Evolutionary conservation across 352 stramenopile genomes (phyloP).

Genomic region (Pythium biforme): DNA sequence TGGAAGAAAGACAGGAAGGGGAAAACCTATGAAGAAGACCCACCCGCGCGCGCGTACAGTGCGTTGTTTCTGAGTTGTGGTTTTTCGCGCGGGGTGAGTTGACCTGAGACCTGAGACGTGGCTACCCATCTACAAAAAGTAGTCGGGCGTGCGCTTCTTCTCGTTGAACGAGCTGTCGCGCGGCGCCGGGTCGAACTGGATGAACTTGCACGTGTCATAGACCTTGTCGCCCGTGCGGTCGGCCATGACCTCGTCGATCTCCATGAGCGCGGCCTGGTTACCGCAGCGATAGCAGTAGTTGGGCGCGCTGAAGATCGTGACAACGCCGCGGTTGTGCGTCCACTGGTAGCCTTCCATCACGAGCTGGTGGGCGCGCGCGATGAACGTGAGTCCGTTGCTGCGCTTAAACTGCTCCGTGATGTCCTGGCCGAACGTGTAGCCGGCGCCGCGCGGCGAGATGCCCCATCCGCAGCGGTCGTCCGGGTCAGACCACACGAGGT

Average conservation of each 20-base stretch:
- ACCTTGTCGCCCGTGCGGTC: constrained; percentile 88
- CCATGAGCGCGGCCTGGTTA: constrained; percentile 95
- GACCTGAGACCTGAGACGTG: not conserved
- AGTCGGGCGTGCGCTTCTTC: constrained; percentile 91
- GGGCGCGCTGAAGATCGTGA: constrained; percentile 92
- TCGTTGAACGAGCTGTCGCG: constrained; percentile 91
- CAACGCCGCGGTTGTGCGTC: constrained; percentile 90
- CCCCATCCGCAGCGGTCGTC: constrained; percentile 87
- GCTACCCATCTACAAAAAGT: constrained; percentile 79
- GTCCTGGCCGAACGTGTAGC: constrained; percentile 88
- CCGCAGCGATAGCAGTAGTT: constrained; percentile 96
- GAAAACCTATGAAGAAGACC: constrained; percentile 4
- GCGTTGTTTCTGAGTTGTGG: not conserved
- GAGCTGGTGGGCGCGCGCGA: constrained; percentile 86
- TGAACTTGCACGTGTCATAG: constrained; percentile 92
- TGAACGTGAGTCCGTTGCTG: constrained; percentile 87
- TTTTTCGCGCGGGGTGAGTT: not conserved
- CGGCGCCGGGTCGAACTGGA: constrained; percentile 89
- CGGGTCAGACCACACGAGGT: constrained; percentile 88
- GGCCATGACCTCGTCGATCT: constrained; percentile 92
- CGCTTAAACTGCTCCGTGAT: constrained; percentile 90
- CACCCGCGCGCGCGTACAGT: not conserved
- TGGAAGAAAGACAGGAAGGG: not conserved
- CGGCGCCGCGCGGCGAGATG: constrained; percentile 81
- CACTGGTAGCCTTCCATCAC: constrained; percentile 95